Evolutionary conservation across 2,329 filamentous ascomycete species (phyloP).

Genomic region (Aspergillus ochraceus): DNA sequence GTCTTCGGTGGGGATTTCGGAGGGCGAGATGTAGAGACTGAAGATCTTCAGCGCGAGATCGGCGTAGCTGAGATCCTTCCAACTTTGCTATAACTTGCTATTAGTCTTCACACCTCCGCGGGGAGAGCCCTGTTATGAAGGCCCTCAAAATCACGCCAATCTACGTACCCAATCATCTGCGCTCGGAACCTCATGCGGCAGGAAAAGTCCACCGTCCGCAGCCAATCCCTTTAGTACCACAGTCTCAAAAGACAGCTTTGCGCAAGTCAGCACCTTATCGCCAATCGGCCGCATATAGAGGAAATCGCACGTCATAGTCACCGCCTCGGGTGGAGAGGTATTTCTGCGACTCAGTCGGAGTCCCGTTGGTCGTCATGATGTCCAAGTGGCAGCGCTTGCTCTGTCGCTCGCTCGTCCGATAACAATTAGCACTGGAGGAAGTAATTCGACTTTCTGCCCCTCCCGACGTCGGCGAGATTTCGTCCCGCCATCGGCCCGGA

Average conservation of each 20-base stretch:
- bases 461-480: conserved; percentile 1
- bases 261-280: neutral
- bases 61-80: conserved; percentile 8
- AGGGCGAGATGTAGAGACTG: conserved; percentile 79
- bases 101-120: neutral
- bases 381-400: neutral
- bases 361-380: neutral
- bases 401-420: neutral
- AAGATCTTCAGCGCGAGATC: conserved; percentile 67
- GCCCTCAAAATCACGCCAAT: neutral
- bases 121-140: neutral
- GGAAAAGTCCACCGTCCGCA: conserved; percentile 79
- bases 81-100: conserved; percentile 1
- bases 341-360: conserved; percentile 49
- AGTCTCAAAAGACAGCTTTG: conserved; percentile 73
- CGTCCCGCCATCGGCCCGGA: neutral
- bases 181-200: conserved; percentile 63
- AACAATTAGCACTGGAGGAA: neutral
- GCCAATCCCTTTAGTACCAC: conserved; percentile 86
- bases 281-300: neutral
- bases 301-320: conserved; percentile 57
- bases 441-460: neutral
- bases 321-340: conserved; percentile 65
- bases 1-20: conserved; percentile 78
- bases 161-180: conserved; percentile 45